Conservation (phyloP, 2,329 filamentous ascomycete species). For the Geosmithia putterillii region DNA sequence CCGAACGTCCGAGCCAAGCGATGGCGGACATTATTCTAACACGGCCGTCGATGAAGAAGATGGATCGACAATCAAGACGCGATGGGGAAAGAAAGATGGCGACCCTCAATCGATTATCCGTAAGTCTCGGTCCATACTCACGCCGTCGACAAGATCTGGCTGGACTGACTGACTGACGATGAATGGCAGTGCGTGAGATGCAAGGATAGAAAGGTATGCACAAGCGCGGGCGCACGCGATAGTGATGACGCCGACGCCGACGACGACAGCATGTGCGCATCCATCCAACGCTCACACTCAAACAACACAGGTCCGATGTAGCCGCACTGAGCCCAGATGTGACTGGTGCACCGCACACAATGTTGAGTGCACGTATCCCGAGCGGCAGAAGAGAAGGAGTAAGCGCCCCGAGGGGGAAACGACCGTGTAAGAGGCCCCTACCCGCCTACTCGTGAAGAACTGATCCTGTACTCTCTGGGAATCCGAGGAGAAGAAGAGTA, state of each 20-base stretch:
- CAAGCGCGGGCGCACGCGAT: no score
- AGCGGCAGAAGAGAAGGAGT: slow-evolving; percentile 12
- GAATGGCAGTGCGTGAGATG: slow-evolving; percentile 1
- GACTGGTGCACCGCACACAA: slow-evolving; percentile 12
- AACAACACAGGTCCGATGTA: slow-evolving; percentile 15
- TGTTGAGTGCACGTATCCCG: slow-evolving; percentile 14
- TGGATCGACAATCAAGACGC: not conserved
- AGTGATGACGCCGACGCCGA: no score
- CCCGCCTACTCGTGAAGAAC: no score
- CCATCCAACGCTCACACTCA: no score
- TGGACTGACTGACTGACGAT: not conserved
- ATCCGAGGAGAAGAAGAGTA: no score
- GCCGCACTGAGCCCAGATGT: slow-evolving; percentile 14
- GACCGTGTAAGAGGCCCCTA: not conserved
- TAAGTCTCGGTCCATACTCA: no score
- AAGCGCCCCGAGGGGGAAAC: slow-evolving; percentile 1
- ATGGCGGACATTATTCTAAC: no score
- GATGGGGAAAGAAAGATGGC: not conserved
- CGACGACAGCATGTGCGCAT: no score
- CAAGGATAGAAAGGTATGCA: slow-evolving; percentile 3
- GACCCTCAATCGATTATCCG: slow-evolving; percentile 1
- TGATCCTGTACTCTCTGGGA: no score
- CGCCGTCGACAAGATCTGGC: no score
- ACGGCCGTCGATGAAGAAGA: not conserved
- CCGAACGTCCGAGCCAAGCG: not conserved